A percentile compares a stretch with the other conserved stretches of the same genome.
Evolutionary conservation across 2,329 filamentous ascomycete genomes (phyloP).

Genomic region (Neonectria coccinea): DNA sequence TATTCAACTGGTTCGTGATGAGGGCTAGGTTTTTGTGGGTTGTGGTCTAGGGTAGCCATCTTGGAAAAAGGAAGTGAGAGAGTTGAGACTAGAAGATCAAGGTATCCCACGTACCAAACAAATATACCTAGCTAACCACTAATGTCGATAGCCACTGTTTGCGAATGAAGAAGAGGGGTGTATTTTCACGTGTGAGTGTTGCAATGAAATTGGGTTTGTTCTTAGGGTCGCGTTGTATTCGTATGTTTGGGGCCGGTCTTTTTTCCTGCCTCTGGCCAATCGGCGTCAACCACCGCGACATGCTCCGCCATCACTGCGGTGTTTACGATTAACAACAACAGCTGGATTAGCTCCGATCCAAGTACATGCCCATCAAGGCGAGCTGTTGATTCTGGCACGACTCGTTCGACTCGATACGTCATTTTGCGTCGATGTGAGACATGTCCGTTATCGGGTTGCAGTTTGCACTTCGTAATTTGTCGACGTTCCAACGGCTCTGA

Average conservation of each 20-base stretch:
- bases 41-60: slow-evolving; percentile 13
- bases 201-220: neutral
- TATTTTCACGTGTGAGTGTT: slow-evolving; percentile 4
- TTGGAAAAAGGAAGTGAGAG: neutral
- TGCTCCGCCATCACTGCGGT: neutral
- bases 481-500: neutral
- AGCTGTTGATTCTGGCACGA: neutral
- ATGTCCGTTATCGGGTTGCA: neutral
- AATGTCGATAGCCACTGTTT: neutral
- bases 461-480: neutral
- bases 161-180: neutral
- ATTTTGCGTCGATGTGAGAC: neutral
- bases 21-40: neutral
- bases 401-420: slow-evolving; percentile 9
- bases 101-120: neutral
- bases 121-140: neutral
- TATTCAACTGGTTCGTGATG: slow-evolving; percentile 16
- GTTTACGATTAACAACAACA: slow-evolving; percentile 10
- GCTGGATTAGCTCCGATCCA: slow-evolving; percentile 6
- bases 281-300: neutral
- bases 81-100: neutral
- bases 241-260: slow-evolving; percentile 4
- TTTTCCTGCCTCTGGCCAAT: neutral
- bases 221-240: slow-evolving; percentile 6
- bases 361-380: slow-evolving; percentile 18